Base-by-base conservation (phyloP, 2,329 filamentous ascomycete species). In the Cladosporium sphaerospermum region DNA sequence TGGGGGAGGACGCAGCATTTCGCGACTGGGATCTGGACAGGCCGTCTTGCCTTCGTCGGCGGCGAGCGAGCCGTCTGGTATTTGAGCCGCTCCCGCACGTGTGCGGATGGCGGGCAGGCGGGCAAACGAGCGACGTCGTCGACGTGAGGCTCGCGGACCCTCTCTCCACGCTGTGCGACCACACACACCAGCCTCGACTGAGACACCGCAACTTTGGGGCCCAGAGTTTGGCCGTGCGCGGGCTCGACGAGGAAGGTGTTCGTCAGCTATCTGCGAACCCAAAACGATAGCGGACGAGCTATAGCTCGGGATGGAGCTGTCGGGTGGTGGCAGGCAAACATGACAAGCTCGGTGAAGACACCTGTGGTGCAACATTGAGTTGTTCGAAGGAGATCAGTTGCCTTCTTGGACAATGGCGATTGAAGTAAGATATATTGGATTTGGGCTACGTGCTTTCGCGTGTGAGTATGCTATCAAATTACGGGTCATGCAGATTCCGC, bases 241-340 rank as follows among this genome's bases (percentile, higher is more conserved):
- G 18, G 44, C 44, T 32, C 23, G 14, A 45, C 23, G n/a, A 45
- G 32, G 42, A 32, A 14, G 42, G 9, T 44, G 11, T 44, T 44
- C 42, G 42, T 44, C 42, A 33, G 36, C 40, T 16, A 42, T 42
- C 23, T 50, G 47, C 47, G 47, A 51, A 51, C 47, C 47, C 39
- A 51, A 40, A 51, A 51, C 47, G 47, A 51, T 51, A 51, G 34
- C 31, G 19, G 40, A 14, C 16, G 14, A 14, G 16, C 14, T 51
- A 51, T 51, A 51, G 47, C 47, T 51, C 13, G 14, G 47, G 47
- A 44, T 44, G 32, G 13, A 51, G 47, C 47, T 51, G 11, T 51
- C 47, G 47, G 47, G n/a, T 14, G 8, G 10, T 36, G 34, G 10
- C 34, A 36, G 10, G 34, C 34, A 36, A 36, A 28, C 23, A 28